Evolutionary conservation across 176 grass and related monocot genomes (phyloP), one percentile per base, ranked within the genome.

Genomic region (Bonia amplexicaulis): DNA sequence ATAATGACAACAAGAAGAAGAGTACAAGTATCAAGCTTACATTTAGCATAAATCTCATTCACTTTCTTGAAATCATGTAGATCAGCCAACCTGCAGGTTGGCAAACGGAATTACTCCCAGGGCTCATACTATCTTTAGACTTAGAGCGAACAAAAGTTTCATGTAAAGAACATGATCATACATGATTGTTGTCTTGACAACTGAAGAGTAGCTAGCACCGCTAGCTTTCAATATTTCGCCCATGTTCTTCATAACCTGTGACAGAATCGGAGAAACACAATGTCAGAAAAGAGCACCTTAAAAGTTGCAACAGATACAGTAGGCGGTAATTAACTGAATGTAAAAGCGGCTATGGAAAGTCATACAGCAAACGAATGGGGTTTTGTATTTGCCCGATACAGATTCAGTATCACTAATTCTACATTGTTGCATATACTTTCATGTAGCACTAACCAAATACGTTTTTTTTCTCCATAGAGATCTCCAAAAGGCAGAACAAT

Each of bases 151-250:
- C 29, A 6, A 61, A 61, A 74, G 17, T 51, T 31, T 4, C 12
- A 26, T 66, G 1, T 61, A 76, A 84, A 65, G 60, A 71, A 85
- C 7, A 15, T 71, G 44, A 23, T 23, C 70, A 70, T 80, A 99
- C 93, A 99, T 92, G 87, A 99, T 99, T n/a, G 96, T 99, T 58
- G 96, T 96, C 78, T 99, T 99, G 13, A 99, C 96, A 89, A 96
- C 93, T 29, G 96, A 99, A 81, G 93, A 87, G 54, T 96, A 99
- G 75, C 84, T 91, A 62, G 93, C 93, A 54, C 96, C 93, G 74
- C 93, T 96, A 29, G 96, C 91, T 85, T 94, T 94, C 73, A 99
- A 53, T 89, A 99, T 94, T 87, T 94, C 96, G 0, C 93, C 96
- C 77, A 99, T 99, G 82, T 99, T 99, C 82, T 96, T 99, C 77